A percentile compares a stretch with the other conserved stretches of the same genome.
phyloP scores from a whole-genome alignment of 495 filamentous ascomycete species.

The Penicillium longicatenatum region DNA sequence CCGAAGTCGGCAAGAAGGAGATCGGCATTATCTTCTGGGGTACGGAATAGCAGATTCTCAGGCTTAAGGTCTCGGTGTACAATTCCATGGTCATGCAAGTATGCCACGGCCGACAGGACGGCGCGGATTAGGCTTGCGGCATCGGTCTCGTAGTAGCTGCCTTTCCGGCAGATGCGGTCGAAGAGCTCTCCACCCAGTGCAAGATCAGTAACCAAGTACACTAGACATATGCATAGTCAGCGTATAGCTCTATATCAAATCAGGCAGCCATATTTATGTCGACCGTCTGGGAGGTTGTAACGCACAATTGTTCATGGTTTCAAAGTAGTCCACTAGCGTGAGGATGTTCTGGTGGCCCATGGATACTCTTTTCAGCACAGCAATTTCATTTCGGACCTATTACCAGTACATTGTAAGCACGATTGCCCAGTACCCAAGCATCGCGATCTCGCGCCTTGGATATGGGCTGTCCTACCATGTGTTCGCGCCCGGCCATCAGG shows the following conservation, averaged over 20 bases:
- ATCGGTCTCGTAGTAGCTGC: slow-evolving; percentile 96
- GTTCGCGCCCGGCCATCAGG: slow-evolving; percentile 94
- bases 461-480: slow-evolving; percentile 70
- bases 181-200: slow-evolving; percentile 96
- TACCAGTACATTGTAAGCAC: background rate
- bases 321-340: slow-evolving; percentile 97
- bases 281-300: slow-evolving; percentile 4
- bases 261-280: background rate
- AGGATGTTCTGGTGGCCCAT: slow-evolving; percentile 99
- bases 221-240: slow-evolving; percentile 36
- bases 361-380: slow-evolving; percentile 91
- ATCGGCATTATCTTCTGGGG: slow-evolving; percentile 59
- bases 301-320: slow-evolving; percentile 96
- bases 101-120: slow-evolving; percentile 94
- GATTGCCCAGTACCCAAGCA: slow-evolving; percentile 1
- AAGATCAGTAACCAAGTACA: slow-evolving; percentile 96
- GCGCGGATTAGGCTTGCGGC: slow-evolving; percentile 94
- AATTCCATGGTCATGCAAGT: slow-evolving; percentile 97
- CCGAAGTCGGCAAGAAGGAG: slow-evolving; percentile 98
- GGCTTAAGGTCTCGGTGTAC: slow-evolving; percentile 82
- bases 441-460: background rate
- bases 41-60: slow-evolving; percentile 57
- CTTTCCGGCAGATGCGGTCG: slow-evolving; percentile 97
- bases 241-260: background rate
- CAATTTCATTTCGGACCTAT: slow-evolving; percentile 96